phyloP scores from a whole-genome alignment of 2,329 filamentous ascomycete genomes.

The Sarocladium strictum region DNA sequence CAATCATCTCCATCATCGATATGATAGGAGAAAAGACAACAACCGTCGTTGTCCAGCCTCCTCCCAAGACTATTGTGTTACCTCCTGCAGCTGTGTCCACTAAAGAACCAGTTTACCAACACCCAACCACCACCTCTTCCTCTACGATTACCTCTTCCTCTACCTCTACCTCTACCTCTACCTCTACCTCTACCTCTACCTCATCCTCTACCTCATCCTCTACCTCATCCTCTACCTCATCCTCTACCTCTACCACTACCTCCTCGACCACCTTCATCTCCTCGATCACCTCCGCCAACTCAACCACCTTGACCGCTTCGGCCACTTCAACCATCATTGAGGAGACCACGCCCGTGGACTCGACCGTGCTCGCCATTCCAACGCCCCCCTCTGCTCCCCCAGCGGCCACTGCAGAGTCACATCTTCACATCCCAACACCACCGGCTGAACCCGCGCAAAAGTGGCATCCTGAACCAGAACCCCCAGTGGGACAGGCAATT shows the following conservation, averaged over 20 bases:
- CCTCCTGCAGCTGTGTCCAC: slow-evolving; percentile 10
- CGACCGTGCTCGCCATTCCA: neutral
- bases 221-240: neutral
- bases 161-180: slow-evolving; percentile 11
- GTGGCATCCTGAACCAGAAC: slow-evolving; percentile 1
- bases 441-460: neutral
- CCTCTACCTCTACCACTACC: slow-evolving; percentile 2
- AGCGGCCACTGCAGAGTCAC: neutral
- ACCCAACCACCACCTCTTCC: neutral
- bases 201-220: slow-evolving; percentile 13
- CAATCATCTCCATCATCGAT: slow-evolving; percentile 25
- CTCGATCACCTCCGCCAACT: slow-evolving; percentile 4
- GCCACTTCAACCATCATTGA: neutral
- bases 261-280: slow-evolving; percentile 2
- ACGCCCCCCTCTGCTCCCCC: neutral
- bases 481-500: neutral
- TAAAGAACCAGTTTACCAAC: neutral
- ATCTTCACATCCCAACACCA: neutral
- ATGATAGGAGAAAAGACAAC: slow-evolving; percentile 14
- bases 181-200: slow-evolving; percentile 9
- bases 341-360: neutral
- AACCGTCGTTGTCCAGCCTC: slow-evolving; percentile 10
- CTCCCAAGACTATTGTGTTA: slow-evolving; percentile 9
- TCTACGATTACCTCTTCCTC: slow-evolving; percentile 12
- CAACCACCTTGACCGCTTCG: no score